These are phyloP conservation scores for Gonapodya prolifera DNA, from an alignment of 192 early-diverging fungal genomes.

Conservation along the genomic window DNA sequence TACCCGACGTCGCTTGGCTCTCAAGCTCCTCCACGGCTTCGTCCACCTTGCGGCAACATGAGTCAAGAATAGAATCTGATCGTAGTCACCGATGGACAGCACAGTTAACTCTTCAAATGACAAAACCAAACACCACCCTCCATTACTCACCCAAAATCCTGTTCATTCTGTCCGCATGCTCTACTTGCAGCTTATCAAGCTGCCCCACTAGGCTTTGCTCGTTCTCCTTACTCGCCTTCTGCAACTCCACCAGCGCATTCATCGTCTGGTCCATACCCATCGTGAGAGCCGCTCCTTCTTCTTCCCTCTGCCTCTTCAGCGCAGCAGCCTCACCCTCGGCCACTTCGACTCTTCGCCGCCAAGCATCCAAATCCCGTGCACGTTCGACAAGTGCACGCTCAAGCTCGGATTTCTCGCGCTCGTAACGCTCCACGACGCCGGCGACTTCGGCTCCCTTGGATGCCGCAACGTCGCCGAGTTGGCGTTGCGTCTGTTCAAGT, in stretches of 20 bases:
- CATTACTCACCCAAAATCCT: conserved; percentile 45
- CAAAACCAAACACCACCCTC: conserved; percentile 29
- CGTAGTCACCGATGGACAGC: background rate
- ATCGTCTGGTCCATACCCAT: conserved; percentile 73
- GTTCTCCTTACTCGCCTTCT: conserved; percentile 29
- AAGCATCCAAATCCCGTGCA: conserved; percentile 19
- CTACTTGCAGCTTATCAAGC: conserved; percentile 45
- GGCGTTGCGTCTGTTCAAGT: conserved; percentile 60
- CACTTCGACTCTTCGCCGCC: conserved; percentile 26
- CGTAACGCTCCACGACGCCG: conserved; percentile 65
- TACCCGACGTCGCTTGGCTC: conserved; percentile 65
- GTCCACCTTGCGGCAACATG: conserved; percentile 77
- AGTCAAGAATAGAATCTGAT: conserved; percentile 76
- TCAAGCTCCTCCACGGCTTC: conserved; percentile 82
- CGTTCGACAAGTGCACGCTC: too few species aligned
- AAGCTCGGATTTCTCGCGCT: conserved; percentile 68
- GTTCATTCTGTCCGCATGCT: conserved; percentile 54
- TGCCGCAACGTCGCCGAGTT: conserved; percentile 61
- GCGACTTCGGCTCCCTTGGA: conserved; percentile 75
- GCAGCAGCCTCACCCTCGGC: background rate
- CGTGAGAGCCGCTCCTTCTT: conserved; percentile 65
- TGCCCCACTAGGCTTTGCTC: conserved; percentile 10
- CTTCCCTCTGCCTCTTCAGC: conserved; percentile 39
- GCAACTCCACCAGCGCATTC: conserved; percentile 54
- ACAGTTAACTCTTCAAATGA: conserved; percentile 26